phyloP scores from a whole-genome alignment of 164 flowering plant genomes.

The Houttuynia cordata region DNA sequence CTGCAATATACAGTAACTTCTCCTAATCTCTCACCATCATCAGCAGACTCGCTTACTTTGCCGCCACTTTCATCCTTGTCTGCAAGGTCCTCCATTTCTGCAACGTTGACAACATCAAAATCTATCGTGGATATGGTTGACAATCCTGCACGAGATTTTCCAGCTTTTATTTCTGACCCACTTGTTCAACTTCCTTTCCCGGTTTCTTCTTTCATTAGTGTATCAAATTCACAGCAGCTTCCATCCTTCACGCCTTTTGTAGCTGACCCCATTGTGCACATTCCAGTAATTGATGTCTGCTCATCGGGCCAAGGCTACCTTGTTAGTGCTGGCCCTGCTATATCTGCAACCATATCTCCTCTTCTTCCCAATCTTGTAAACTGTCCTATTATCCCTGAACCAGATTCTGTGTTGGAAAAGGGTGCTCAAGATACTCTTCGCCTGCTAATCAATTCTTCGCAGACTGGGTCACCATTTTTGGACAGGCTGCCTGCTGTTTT shows the following conservation, averaged over 20 bases:
- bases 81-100: slow-evolving; percentile 27
- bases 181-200: slow-evolving; percentile 35
- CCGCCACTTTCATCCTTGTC: slow-evolving; percentile 56
- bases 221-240: slow-evolving; percentile 56
- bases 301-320: slow-evolving; percentile 89
- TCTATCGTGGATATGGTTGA: slow-evolving; percentile 27
- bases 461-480: slow-evolving; percentile 32
- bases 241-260: slow-evolving; percentile 74
- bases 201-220: slow-evolving; percentile 14
- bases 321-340: slow-evolving; percentile 74
- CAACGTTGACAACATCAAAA: slow-evolving; percentile 9
- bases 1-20: slow-evolving; percentile 25
- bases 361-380: slow-evolving; percentile 35
- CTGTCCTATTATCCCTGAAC: slow-evolving; percentile 38
- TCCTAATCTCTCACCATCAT: slow-evolving; percentile 22
- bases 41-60: slow-evolving; percentile 26
- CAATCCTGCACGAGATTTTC: slow-evolving; percentile 43
- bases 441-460: slow-evolving; percentile 55
- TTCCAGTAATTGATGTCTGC: slow-evolving; percentile 81
- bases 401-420: slow-evolving; percentile 59
- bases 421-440: slow-evolving; percentile 87
- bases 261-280: slow-evolving; percentile 88
- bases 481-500: slow-evolving; percentile 37
- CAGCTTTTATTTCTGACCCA: slow-evolving; percentile 63
- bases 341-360: slow-evolving; percentile 49